Evolutionary conservation across 2,329 filamentous ascomycete genomes (phyloP).

Genomic region (Colletotrichum cereale): DNA sequence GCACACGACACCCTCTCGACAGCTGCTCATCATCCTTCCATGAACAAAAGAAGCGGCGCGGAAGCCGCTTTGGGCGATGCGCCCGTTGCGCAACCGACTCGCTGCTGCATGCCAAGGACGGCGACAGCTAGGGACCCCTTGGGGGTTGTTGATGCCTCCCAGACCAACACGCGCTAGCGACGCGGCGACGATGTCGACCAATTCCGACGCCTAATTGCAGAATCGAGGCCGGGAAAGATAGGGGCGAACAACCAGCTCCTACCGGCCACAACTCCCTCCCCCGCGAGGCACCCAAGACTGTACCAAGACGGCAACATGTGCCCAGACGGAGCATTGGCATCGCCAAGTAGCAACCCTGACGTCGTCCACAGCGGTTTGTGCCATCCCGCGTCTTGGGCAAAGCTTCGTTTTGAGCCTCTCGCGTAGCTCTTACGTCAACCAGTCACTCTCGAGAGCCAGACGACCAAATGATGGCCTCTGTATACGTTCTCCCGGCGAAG

Average conservation of each 20-base stretch:
- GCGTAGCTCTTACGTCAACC: neutral
- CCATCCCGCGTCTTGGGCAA: neutral
- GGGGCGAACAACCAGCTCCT: no score
- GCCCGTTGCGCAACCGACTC: conserved; percentile 21
- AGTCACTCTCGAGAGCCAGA: no score
- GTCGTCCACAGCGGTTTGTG: neutral
- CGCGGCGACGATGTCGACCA: neutral
- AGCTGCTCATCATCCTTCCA: neutral
- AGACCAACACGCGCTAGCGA: neutral
- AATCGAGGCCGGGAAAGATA: neutral
- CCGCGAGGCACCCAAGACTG: conserved; percentile 14
- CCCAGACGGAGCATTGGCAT: conserved; percentile 36
- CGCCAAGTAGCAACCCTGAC: conserved; percentile 24
- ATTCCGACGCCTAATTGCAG: neutral
- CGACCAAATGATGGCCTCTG: no score
- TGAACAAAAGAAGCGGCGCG: conserved; percentile 1
- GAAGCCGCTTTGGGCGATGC: conserved; percentile 10
- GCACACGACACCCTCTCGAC: neutral
- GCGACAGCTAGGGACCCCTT: conserved; percentile 2
- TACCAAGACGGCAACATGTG: conserved; percentile 36
- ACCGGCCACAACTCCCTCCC: neutral
- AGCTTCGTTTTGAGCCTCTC: conserved; percentile 7
- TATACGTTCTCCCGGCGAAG: no score
- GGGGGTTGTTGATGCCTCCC: neutral
- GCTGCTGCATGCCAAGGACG: conserved; percentile 26